Percentiles rank a stretch among this genome's conserved stretches.
Evolutionary conservation across 495 filamentous ascomycete genomes (phyloP).

Genomic region (Aspergillus diversus): DNA sequence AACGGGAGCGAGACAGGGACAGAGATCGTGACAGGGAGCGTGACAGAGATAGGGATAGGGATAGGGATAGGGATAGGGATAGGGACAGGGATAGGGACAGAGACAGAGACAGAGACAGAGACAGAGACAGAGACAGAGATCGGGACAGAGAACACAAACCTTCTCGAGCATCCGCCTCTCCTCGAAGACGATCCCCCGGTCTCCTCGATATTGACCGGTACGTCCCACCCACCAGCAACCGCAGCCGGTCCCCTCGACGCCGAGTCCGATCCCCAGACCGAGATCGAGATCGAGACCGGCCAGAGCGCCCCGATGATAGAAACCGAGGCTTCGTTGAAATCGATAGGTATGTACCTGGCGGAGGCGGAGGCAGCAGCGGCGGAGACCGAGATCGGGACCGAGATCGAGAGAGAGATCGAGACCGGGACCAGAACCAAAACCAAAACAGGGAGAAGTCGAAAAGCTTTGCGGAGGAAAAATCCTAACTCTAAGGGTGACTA

Average conservation of each 20-base stretch:
- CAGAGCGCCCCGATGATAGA: constrained; percentile 19
- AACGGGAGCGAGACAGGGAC: constrained; percentile 16
- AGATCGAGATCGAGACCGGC: constrained; percentile 39
- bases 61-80: constrained; percentile 24
- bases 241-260: constrained; percentile 50
- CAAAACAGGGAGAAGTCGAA: not conserved
- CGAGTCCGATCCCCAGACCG: constrained; percentile 46
- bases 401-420: constrained; percentile 12
- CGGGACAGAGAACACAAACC: constrained; percentile 20
- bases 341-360: constrained; percentile 57
- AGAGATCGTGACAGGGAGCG: constrained; percentile 15
- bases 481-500: not conserved
- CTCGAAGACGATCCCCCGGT: constrained; percentile 36
- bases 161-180: constrained; percentile 28
- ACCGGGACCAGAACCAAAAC: not conserved
- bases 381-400: constrained; percentile 32
- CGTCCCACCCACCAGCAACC: constrained; percentile 48
- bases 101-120: constrained; percentile 21
- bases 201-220: constrained; percentile 55
- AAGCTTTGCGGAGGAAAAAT: not conserved
- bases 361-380: constrained; percentile 19
- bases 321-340: constrained; percentile 42
- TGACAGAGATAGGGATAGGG: constrained; percentile 14
- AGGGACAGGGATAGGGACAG: constrained; percentile 19
- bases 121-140: constrained; percentile 20